Conservation (phyloP, 1,284 basidiomycete species). For the Leccinum variabile region DNA sequence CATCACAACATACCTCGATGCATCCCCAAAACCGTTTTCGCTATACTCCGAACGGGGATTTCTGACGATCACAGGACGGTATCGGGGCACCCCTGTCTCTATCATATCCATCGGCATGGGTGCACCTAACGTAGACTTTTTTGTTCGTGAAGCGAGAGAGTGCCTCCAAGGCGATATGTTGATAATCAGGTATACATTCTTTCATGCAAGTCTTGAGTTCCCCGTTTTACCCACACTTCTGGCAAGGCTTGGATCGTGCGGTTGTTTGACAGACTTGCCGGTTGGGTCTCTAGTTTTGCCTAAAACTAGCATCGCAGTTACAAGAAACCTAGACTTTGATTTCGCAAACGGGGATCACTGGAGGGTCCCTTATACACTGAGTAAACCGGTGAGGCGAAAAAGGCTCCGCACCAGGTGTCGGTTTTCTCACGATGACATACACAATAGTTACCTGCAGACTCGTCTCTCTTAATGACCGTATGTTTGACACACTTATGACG, state of each 20-base stretch:
- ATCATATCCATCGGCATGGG: slow-evolving; percentile 87
- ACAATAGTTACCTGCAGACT: slow-evolving; percentile 55
- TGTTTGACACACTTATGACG: slow-evolving; percentile 18
- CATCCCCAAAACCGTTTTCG: slow-evolving; percentile 55
- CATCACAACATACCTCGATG: slow-evolving; percentile 64
- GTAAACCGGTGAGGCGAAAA: slow-evolving; percentile 55
- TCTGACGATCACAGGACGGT: slow-evolving; percentile 77
- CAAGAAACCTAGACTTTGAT: slow-evolving; percentile 77
- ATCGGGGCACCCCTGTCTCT: slow-evolving; percentile 65
- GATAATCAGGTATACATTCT: slow-evolving; percentile 59
- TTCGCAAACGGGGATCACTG: slow-evolving; percentile 49
- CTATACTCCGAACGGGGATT: slow-evolving; percentile 76
- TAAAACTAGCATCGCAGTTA: slow-evolving; percentile 63
- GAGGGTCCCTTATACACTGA: slow-evolving; percentile 65
- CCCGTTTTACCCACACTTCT: slow-evolving; percentile 5
- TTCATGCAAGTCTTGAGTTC: slow-evolving; percentile 2
- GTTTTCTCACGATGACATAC: slow-evolving; percentile 9
- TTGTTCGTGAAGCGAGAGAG: slow-evolving; percentile 79
- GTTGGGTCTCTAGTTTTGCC: slow-evolving; percentile 78
- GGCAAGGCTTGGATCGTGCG: slow-evolving; percentile 74
- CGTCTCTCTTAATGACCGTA: slow-evolving; percentile 50
- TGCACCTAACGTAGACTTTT: slow-evolving; percentile 79
- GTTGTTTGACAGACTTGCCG: slow-evolving; percentile 66
- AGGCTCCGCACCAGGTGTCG: background rate
- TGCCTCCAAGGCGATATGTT: slow-evolving; percentile 76